A percentile compares a stretch with the other conserved stretches of the same genome.
phyloP scores from a whole-genome alignment of 139 green algal species.

The Chlamydomonas urium region DNA sequence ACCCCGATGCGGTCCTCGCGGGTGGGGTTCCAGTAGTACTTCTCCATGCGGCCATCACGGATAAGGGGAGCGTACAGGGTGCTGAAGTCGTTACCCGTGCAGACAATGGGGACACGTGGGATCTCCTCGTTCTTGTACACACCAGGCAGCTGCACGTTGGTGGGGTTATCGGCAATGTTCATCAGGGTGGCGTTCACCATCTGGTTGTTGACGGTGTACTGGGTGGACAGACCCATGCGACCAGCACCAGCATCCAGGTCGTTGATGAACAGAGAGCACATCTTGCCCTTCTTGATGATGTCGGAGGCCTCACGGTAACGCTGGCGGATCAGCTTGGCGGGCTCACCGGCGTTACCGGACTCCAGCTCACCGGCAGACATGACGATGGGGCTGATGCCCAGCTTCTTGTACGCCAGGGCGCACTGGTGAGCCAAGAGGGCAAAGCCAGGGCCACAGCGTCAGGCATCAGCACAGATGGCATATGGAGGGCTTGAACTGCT shows the following conservation, averaged over 20 bases:
- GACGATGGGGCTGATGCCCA: conserved; percentile 95
- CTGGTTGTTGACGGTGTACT: conserved; percentile 99
- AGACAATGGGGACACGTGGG: conserved; percentile 91
- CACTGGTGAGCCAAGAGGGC: conserved; percentile 54
- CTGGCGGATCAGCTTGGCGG: conserved; percentile 96
- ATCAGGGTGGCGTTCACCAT: conserved; percentile 99
- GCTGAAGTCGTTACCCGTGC: conserved; percentile 98
- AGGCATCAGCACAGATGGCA: neutral
- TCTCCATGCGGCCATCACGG: conserved; percentile 99
- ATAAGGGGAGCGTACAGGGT: conserved; percentile 98
- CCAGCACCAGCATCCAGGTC: conserved; percentile 96
- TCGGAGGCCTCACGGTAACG: conserved; percentile 92
- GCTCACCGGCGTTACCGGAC: conserved; percentile 96
- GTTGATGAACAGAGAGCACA: conserved; percentile 99
- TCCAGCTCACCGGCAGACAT: conserved; percentile 99
- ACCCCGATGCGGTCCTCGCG: conserved; percentile 95
- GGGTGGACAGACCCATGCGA: conserved; percentile 92
- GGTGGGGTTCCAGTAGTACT: conserved; percentile 98
- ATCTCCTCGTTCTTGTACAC: conserved; percentile 92
- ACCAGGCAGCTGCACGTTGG: conserved; percentile 97
- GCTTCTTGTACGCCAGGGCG: conserved; percentile 95
- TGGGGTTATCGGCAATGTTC: conserved; percentile 99
- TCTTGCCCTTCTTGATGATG: conserved; percentile 98
- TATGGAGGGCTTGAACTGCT: neutral
- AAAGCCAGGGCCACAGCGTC: neutral